A percentile compares a stretch with the other conserved stretches of the same genome.
phyloP scores from a whole-genome alignment of 805 yeast genomes.

The Vanderwaltozyma verrucispora region DNA sequence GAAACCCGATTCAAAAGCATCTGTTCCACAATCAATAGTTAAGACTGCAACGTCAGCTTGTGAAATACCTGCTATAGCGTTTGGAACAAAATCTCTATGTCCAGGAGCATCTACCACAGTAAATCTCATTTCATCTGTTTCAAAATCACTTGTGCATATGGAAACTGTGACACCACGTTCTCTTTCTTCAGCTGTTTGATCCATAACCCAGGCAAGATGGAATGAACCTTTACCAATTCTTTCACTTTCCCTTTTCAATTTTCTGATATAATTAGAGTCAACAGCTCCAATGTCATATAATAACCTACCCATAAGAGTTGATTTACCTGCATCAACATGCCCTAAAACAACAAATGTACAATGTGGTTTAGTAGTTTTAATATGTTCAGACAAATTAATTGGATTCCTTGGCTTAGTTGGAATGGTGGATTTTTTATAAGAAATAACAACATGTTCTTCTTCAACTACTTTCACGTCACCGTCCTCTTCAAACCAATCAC shows the following conservation, averaged over 20 bases:
- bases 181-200: conserved; percentile 96
- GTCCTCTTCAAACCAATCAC: conserved; percentile 17
- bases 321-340: conserved; percentile 98
- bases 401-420: conserved; percentile 27
- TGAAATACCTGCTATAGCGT: conserved; percentile 98
- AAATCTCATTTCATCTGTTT: conserved; percentile 88
- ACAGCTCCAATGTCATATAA: conserved; percentile 90
- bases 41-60: conserved; percentile 97
- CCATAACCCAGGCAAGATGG: conserved; percentile 99
- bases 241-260: conserved; percentile 93
- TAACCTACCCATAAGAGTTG: conserved; percentile 97
- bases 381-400: conserved; percentile 62
- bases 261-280: conserved; percentile 92
- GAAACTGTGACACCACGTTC: conserved; percentile 98
- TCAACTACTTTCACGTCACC: conserved; percentile 15
- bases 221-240: conserved; percentile 99
- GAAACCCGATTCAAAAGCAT: conserved; percentile 98
- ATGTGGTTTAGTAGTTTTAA: conserved; percentile 90
- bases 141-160: conserved; percentile 94
- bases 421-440: conserved; percentile 20
- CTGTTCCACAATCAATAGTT: conserved; percentile 94
- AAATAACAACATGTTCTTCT: conserved; percentile 11
- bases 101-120: conserved; percentile 99
- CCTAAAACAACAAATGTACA: conserved; percentile 96
- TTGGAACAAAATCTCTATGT: conserved; percentile 95